phyloP scores from a whole-genome alignment of 306 rosid species.

The Sicyos baderoa region DNA sequence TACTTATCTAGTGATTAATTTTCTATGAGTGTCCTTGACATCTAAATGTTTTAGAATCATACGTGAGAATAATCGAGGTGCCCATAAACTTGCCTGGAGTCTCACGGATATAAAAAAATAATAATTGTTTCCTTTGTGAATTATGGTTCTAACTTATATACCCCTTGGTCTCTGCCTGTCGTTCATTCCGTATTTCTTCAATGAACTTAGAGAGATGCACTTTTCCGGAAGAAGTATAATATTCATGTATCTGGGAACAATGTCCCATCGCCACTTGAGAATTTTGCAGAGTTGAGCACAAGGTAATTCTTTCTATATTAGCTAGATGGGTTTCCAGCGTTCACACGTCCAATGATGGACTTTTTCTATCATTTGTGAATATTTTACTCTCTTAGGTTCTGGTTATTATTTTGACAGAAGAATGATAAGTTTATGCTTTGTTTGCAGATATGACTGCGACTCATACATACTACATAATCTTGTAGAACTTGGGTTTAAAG shows the following conservation, averaged over 20 bases:
- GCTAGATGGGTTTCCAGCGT: background rate
- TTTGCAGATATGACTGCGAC: conserved; percentile 53
- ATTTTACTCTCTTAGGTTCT: conserved; percentile 9
- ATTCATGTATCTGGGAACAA: conserved; percentile 83
- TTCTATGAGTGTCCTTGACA: too few species aligned
- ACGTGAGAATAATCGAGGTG: too few species aligned
- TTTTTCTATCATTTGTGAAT: background rate
- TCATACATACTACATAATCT: conserved; percentile 53
- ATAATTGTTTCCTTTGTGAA: background rate
- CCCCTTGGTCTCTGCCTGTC: conserved; percentile 7
- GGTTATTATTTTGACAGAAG: conserved; percentile 20
- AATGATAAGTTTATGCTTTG: conserved; percentile 17
- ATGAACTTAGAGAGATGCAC: conserved; percentile 48
- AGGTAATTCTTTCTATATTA: conserved; percentile 38
- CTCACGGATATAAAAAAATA: too few species aligned
- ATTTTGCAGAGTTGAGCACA: conserved; percentile 61
- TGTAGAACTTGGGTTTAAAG: conserved; percentile 65
- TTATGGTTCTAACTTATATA: background rate
- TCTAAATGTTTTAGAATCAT: too few species aligned
- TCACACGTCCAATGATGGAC: background rate
- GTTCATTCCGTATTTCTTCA: conserved; percentile 13
- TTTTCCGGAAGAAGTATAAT: conserved; percentile 56
- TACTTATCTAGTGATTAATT: too few species aligned
- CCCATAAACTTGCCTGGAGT: too few species aligned
- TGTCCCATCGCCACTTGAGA: conserved; percentile 67